phyloP scores from a whole-genome alignment of 805 yeast species.

The Starmerella khaoyaiensis region DNA sequence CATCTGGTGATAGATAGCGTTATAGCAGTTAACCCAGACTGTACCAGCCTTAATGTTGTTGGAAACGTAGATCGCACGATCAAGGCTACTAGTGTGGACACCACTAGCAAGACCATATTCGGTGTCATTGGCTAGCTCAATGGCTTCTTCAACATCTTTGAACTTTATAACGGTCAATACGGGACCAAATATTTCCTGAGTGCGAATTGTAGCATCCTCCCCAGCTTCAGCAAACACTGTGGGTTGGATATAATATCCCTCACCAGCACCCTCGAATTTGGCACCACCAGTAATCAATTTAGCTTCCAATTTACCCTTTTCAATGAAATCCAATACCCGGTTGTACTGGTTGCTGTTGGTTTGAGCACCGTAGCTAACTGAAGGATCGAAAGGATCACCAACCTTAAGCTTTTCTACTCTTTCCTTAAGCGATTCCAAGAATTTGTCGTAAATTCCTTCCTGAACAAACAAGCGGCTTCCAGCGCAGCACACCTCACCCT shows the following conservation, averaged over 20 bases:
- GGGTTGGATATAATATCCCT: constrained; percentile 62
- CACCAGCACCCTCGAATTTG: constrained; percentile 33
- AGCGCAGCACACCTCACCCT: constrained; percentile 94
- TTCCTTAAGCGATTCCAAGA: constrained; percentile 43
- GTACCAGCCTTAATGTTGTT: constrained; percentile 50
- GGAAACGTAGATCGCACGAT: constrained; percentile 53
- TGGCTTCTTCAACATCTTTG: constrained; percentile 51
- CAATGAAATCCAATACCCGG: constrained; percentile 60
- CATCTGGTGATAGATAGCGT: constrained; percentile 49
- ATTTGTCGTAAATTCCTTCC: constrained; percentile 64
- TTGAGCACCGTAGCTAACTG: constrained; percentile 78
- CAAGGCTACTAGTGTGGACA: constrained; percentile 57
- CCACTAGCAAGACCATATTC: constrained; percentile 75
- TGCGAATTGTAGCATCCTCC: constrained; percentile 50
- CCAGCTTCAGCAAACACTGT: constrained; percentile 62
- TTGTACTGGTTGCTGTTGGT: constrained; percentile 65
- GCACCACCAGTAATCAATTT: constrained; percentile 69
- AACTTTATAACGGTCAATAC: constrained; percentile 61
- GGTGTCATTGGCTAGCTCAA: constrained; percentile 56
- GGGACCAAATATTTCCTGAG: constrained; percentile 86
- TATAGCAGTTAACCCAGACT: constrained; percentile 57
- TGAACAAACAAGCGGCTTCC: constrained; percentile 85
- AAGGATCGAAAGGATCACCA: constrained; percentile 71
- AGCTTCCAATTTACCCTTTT: constrained; percentile 68
- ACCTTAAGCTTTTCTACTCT: constrained; percentile 42